These are phyloP conservation scores for Epichloe coenophiala DNA, from an alignment of 2,329 filamentous ascomycete genomes.

Conservation along the genomic window DNA sequence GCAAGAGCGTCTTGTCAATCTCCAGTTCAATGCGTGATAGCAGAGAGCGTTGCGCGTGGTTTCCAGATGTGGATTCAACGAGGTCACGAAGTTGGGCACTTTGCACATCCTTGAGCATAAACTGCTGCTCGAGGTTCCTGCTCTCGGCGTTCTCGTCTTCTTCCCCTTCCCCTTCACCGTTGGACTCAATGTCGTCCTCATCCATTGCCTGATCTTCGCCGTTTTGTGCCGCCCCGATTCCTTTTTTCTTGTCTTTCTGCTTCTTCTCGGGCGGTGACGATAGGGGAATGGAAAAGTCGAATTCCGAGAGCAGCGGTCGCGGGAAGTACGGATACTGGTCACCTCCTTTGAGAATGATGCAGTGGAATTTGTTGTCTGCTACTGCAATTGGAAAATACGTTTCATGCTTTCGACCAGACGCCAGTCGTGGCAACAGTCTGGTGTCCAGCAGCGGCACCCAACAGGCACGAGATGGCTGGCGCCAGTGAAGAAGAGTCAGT, in stretches of 20 bases:
- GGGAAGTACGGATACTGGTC: constrained; percentile 91
- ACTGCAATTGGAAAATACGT: constrained; percentile 93
- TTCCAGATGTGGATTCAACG: constrained; percentile 47
- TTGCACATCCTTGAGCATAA: constrained; percentile 60
- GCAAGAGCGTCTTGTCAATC: constrained; percentile 78
- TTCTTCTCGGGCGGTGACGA: constrained; percentile 33
- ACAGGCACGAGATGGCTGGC: constrained; percentile 65
- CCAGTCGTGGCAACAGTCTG: constrained; percentile 65
- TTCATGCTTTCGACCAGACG: constrained; percentile 75
- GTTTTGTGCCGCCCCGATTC: constrained; percentile 16
- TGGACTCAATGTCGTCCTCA: constrained; percentile 20
- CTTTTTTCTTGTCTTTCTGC: constrained; percentile 22
- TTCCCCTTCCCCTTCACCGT: constrained; percentile 10
- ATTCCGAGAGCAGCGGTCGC: constrained; percentile 78
- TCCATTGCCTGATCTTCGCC: constrained; percentile 23
- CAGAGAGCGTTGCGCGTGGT: constrained; percentile 47
- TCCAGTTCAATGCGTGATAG: constrained; percentile 65
- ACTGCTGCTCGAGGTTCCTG: constrained; percentile 63
- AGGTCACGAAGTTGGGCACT: constrained; percentile 65
- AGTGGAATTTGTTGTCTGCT: constrained; percentile 84
- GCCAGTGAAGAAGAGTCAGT: constrained; percentile 82
- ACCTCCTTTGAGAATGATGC: constrained; percentile 94
- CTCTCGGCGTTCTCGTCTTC: constrained; percentile 31
- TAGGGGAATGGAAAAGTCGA: constrained; percentile 80
- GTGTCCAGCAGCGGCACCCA: constrained; percentile 95